Evolutionary conservation across 495 filamentous ascomycete species (phyloP).

Genomic region (Alectoria sarmentosa): DNA sequence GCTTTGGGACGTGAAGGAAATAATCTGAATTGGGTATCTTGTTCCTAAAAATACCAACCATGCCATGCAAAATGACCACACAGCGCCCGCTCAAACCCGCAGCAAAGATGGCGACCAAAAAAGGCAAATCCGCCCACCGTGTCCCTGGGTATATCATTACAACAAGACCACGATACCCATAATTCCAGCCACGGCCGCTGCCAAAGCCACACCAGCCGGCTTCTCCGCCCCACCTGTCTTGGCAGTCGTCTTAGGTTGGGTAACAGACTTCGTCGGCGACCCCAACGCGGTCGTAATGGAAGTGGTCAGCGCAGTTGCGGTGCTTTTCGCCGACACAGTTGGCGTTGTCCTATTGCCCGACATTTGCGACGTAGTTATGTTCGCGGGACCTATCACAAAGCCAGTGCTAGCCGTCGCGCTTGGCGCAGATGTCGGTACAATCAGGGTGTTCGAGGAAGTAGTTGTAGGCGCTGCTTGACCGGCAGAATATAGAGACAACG

Average conservation of each 20-base stretch:
- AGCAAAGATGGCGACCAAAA: neutral
- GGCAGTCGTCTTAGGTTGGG: neutral
- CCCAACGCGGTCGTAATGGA: neutral
- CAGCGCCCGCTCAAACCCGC: conserved; percentile 4
- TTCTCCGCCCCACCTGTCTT: neutral
- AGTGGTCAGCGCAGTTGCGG: neutral
- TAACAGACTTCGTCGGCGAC: neutral
- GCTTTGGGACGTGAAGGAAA: neutral
- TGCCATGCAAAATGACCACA: neutral
- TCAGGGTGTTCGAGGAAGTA: neutral
- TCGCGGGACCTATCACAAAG: neutral
- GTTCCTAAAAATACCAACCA: neutral
- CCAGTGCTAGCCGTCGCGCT: neutral
- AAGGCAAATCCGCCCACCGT: neutral
- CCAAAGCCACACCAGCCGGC: neutral
- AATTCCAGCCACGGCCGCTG: neutral
- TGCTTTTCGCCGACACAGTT: neutral
- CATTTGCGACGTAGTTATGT: neutral
- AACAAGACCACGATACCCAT: neutral
- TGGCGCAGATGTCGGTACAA: neutral
- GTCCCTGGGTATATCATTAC: neutral
- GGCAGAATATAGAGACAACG: neutral
- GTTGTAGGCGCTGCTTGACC: neutral
- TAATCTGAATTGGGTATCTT: neutral
- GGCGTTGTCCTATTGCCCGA: neutral